Percentiles rank a stretch among this genome's conserved stretches.
Evolutionary conservation across 805 yeast species (phyloP).

Genomic region (Ogataea methylovora): DNA sequence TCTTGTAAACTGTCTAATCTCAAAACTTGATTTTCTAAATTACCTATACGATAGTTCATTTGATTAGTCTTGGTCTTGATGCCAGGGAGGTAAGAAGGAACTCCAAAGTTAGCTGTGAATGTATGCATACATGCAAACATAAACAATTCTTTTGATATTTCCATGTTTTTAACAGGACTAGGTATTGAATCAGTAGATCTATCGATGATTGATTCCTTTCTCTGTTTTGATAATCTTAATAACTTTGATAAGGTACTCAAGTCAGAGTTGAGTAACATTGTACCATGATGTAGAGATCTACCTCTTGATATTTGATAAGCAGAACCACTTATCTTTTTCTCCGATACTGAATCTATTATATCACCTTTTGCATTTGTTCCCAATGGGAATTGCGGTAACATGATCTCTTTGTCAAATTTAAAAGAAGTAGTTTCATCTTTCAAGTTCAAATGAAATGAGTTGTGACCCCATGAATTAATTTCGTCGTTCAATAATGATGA

Average conservation of each 20-base stretch:
- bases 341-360: constrained; percentile 40
- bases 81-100: too few relatives aligned
- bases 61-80: not conserved
- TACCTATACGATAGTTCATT: constrained; percentile 2
- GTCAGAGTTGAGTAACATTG: constrained; percentile 73
- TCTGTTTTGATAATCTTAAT: constrained; percentile 28
- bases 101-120: constrained; percentile 28
- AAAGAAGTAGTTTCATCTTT: too few relatives aligned
- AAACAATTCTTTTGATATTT: constrained; percentile 38
- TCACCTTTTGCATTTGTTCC: constrained; percentile 74
- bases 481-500: too few relatives aligned
- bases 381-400: constrained; percentile 22
- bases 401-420: not conserved
- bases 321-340: constrained; percentile 77
- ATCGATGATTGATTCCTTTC: constrained; percentile 15
- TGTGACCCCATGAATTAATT: too few relatives aligned
- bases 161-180: constrained; percentile 69
- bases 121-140: constrained; percentile 32
- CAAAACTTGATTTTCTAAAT: constrained; percentile 13
- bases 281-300: constrained; percentile 89
- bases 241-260: constrained; percentile 53
- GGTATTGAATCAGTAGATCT: constrained; percentile 63
- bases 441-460: too few relatives aligned
- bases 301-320: constrained; percentile 84
- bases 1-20: constrained; percentile 16